Base-by-base conservation (phyloP, 331 rosid genomes). In the Quercus lobata region DNA sequence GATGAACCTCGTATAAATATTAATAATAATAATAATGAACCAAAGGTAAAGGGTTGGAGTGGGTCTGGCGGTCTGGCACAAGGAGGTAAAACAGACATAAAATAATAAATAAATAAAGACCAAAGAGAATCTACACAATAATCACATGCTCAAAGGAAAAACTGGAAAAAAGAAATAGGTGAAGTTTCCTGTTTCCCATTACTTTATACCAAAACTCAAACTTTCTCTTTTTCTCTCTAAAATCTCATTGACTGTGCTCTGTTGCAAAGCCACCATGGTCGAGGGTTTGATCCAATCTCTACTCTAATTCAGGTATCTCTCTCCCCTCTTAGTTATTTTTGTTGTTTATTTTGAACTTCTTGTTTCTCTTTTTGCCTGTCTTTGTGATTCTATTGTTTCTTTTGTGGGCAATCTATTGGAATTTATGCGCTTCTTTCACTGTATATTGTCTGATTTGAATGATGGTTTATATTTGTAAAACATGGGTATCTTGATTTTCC, bases 231-330 rank as follows among this genome's bases (percentile, higher is more conserved):
- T 10, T 12, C 53, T 29, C 49, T 52, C 71, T 21, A 46, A 52
- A 76, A 75, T 68, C 74, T 76, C 71, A 79, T 44, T 84, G 75
- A 61, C 83, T 88, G 41, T 73, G 87, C 82, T 84, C 71, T 79
- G 56, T 65, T 37, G 46, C 46, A 25, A 75, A 52, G 81, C 32
- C 79, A 37, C 77, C 82, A 73, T 75, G 80, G 81, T 85, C 62
- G 81, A 84, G 86, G 94, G 88, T 86, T 84, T 73, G 78, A 76
- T 83, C 86, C n/a, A 68, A 62, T 35, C 63, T 57, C 80, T 75
- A 76, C 79, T 83, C 84, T 53, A 30, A 29, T 82, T 74, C 81
- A 79, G 93, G 92, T 86, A 12, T 75, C 44, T 54, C 29, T 21
- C 41, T 37, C 17, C 75, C 2, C 11, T 74, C 66, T 58, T 5